These are phyloP conservation scores for Mytilinidion resinicola DNA, from an alignment of 495 filamentous ascomycete species.

Conservation along the genomic window DNA sequence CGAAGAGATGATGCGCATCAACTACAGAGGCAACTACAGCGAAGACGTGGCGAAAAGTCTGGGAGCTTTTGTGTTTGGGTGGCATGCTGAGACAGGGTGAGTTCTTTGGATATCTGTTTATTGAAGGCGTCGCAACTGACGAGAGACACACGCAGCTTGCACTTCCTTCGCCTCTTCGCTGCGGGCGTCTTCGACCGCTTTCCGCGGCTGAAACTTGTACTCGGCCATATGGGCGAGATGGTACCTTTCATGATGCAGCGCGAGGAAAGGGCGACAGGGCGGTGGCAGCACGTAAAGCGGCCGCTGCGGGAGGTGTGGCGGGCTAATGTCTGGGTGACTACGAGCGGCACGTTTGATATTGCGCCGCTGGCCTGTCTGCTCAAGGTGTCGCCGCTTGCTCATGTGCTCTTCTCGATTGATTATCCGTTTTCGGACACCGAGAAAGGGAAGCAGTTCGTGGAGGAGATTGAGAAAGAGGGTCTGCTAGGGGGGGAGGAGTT, in stretches of 20 bases:
- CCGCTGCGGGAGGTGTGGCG: too few relatives aligned
- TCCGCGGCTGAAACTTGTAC: constrained; percentile 21
- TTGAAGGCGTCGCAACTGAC: neutral
- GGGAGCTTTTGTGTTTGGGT: neutral
- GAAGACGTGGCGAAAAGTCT: neutral
- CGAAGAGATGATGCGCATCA: constrained; percentile 7
- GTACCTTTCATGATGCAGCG: neutral
- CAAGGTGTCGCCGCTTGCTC: too few relatives aligned
- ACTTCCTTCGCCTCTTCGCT: constrained; percentile 18
- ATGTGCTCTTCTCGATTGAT: too few relatives aligned
- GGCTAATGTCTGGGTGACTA: too few relatives aligned
- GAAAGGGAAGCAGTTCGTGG: too few relatives aligned
- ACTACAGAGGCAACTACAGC: constrained; percentile 16
- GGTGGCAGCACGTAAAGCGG: too few relatives aligned
- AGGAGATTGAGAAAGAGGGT: too few relatives aligned
- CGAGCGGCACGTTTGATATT: too few relatives aligned
- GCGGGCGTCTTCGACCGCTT: constrained; percentile 22
- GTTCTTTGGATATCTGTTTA: neutral
- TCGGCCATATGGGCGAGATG: constrained; percentile 22
- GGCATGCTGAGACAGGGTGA: neutral
- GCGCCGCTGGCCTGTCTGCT: too few relatives aligned
- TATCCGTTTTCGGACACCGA: too few relatives aligned
- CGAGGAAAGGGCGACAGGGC: too few relatives aligned
- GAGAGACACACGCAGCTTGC: constrained; percentile 18
- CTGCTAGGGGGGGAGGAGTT: too few relatives aligned